phyloP scores from a whole-genome alignment of 2,329 filamentous ascomycete genomes.

The Paecilomyces sp. region DNA sequence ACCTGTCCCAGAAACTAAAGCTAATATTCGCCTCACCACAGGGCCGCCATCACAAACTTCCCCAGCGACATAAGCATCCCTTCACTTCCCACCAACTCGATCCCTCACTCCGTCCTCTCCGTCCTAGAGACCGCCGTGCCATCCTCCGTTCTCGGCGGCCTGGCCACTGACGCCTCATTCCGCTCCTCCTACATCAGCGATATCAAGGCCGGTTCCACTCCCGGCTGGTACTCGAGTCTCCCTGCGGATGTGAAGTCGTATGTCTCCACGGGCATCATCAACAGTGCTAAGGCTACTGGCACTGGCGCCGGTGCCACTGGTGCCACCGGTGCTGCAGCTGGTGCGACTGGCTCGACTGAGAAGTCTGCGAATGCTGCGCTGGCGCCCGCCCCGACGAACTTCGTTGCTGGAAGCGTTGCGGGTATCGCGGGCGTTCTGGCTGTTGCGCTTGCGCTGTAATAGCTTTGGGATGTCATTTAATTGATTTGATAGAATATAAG shows the following conservation, averaged over 20 bases:
- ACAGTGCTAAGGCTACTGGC: background rate
- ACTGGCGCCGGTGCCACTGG: background rate
- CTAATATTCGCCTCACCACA: background rate
- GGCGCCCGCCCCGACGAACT: conserved; percentile 13
- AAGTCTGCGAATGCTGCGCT: conserved; percentile 6
- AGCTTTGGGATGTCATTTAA: background rate
- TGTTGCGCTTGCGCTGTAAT: conserved; percentile 16
- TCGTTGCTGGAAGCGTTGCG: conserved; percentile 11
- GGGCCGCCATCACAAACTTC: background rate
- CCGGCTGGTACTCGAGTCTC: conserved; percentile 3
- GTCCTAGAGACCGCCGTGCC: conserved; percentile 7
- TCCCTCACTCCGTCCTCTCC: conserved; percentile 5
- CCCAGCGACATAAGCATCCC: background rate
- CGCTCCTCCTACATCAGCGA: conserved; percentile 1
- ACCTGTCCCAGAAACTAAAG: no score
- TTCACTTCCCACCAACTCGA: background rate
- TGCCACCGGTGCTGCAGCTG: background rate
- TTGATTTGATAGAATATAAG: no score
- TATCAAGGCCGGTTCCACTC: background rate
- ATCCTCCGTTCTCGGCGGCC: background rate
- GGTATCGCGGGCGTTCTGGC: conserved; percentile 15
- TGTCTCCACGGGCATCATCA: background rate
- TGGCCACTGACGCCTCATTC: background rate
- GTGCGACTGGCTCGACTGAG: conserved; percentile 1
- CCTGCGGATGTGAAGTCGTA: conserved; percentile 3